Conservation (phyloP, 345 rosid species). For the Corymbia maculata region DNA sequence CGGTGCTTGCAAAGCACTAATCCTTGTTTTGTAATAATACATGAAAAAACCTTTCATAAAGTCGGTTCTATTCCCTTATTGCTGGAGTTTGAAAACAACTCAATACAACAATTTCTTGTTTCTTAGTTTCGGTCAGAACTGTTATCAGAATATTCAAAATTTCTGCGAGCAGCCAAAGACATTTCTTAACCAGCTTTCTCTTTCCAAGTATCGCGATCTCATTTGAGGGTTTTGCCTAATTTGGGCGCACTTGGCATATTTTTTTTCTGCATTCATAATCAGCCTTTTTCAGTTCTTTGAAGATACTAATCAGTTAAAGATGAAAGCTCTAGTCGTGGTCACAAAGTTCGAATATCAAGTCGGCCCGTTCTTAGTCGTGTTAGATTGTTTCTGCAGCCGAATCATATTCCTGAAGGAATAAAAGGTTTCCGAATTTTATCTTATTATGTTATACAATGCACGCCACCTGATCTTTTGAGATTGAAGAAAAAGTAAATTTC, state of each 20-base stretch:
- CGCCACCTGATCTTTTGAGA: background rate
- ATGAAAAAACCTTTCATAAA: background rate
- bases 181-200: background rate
- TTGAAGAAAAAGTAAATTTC: background rate
- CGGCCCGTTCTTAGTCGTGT: background rate
- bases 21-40: background rate
- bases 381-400: background rate
- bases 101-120: background rate
- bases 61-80: background rate
- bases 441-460: background rate
- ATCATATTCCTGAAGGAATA: background rate
- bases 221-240: background rate
- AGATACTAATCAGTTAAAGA: background rate
- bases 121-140: background rate
- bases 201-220: background rate
- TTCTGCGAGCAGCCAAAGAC: background rate
- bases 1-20: background rate
- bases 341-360: background rate
- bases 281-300: background rate
- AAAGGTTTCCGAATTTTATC: background rate
- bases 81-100: background rate
- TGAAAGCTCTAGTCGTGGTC: background rate
- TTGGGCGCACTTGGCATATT: background rate
- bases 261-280: background rate
- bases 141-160: background rate